Evolutionary conservation across 2,329 filamentous ascomycete species (phyloP).

Genomic region (Xylariaceae sp.): DNA sequence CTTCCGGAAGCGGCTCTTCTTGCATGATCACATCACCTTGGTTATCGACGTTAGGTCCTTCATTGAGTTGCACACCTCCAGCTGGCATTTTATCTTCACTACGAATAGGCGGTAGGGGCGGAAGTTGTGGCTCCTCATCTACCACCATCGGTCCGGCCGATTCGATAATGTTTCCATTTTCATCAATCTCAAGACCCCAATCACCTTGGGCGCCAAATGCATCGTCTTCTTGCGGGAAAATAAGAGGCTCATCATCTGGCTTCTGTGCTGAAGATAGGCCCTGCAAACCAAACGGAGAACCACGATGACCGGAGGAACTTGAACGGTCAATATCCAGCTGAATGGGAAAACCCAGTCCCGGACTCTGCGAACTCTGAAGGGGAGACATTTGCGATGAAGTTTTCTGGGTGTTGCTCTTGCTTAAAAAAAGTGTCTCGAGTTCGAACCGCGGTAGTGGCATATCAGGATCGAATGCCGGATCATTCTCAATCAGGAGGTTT

Average conservation of each 20-base stretch:
- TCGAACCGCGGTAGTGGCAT: constrained; percentile 58
- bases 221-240: constrained; percentile 33
- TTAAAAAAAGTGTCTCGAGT: constrained; percentile 41
- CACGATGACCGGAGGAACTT: constrained; percentile 20
- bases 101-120: constrained; percentile 34
- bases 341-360: constrained; percentile 21
- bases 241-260: constrained; percentile 28
- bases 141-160: constrained; percentile 25
- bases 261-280: constrained; percentile 32
- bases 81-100: constrained; percentile 12
- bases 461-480: constrained; percentile 73
- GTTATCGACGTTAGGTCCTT: constrained; percentile 23
- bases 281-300: constrained; percentile 26
- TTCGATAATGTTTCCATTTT: constrained; percentile 46
- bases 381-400: constrained; percentile 32
- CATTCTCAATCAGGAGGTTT: constrained; percentile 74
- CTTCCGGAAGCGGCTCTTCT: constrained; percentile 39
- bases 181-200: constrained; percentile 49
- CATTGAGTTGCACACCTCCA: constrained; percentile 17
- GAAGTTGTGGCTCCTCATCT: constrained; percentile 44
- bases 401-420: constrained; percentile 27
- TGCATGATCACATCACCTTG: constrained; percentile 37
- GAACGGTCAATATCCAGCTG: constrained; percentile 28
- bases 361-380: constrained; percentile 21
- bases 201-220: constrained; percentile 36